Evolutionary conservation across 371 early-diverging fungal species (phyloP).

Genomic region (Mortierella sp.): DNA sequence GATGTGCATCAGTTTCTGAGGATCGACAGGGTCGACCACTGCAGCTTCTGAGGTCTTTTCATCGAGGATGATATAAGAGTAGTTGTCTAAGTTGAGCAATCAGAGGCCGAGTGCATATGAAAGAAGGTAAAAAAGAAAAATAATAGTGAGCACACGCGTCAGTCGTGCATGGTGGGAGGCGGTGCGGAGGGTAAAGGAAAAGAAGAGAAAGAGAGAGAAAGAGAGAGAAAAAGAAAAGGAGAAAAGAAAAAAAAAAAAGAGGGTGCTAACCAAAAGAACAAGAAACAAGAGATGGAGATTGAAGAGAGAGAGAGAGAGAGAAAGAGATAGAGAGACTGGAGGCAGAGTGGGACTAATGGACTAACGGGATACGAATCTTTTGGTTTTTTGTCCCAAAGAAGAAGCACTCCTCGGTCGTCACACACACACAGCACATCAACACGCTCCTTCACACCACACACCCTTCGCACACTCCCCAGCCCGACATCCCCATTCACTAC

Average conservation of each 20-base stretch:
- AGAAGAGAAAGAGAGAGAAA: slow-evolving; percentile 3
- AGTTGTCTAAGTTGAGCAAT: slow-evolving; percentile 14
- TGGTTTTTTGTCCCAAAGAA: not conserved
- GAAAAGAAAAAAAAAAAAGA: not conserved
- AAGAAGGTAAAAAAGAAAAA: not conserved
- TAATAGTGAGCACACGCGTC: not conserved
- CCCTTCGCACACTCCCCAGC: not conserved
- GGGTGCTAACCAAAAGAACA: not conserved
- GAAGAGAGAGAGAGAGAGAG: not conserved
- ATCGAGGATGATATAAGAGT: slow-evolving; percentile 60
- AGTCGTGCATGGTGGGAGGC: not conserved
- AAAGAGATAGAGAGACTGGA: not conserved
- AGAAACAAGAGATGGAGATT: not conserved
- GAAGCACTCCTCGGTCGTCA: not conserved
- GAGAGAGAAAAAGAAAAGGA: not conserved
- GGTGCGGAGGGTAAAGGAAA: not conserved
- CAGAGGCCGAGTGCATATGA: not conserved
- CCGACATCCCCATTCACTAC: slow-evolving; percentile 9
- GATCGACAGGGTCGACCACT: slow-evolving; percentile 76
- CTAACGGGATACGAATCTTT: not conserved
- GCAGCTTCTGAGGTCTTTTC: slow-evolving; percentile 67
- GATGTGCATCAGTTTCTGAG: slow-evolving; percentile 64
- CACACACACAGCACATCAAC: not conserved
- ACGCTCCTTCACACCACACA: not conserved
- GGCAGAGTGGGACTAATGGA: not conserved